phyloP scores from a whole-genome alignment of 2,329 filamentous ascomycete genomes.

The Arthrobotrys sphaeroides region DNA sequence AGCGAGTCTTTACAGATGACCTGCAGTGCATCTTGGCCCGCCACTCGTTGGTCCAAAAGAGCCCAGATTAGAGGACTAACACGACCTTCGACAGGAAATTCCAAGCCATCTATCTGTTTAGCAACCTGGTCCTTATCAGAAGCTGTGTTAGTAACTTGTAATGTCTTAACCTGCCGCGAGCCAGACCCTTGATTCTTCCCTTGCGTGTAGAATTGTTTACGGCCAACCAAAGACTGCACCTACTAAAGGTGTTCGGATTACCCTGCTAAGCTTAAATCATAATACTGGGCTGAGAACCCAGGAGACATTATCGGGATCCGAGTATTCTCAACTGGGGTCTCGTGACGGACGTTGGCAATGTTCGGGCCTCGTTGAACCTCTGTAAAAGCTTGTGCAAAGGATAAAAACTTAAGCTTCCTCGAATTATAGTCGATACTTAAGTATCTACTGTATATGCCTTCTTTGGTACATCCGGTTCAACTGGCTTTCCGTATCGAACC shows the following conservation, averaged over 20 bases:
- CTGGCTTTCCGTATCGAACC: background rate
- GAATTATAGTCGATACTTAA: background rate
- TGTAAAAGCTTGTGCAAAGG: background rate
- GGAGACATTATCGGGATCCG: background rate
- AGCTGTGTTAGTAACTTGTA: background rate
- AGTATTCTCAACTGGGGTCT: background rate
- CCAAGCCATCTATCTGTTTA: background rate
- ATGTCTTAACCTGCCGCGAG: background rate
- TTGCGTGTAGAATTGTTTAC: background rate
- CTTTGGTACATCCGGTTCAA: background rate
- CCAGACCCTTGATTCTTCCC: background rate
- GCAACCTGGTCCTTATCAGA: background rate
- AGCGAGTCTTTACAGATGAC: conserved; percentile 36
- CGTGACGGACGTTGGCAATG: background rate
- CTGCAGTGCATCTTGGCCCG: conserved; percentile 29
- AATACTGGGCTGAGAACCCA: background rate
- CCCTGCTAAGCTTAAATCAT: conserved; percentile 24
- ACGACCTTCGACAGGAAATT: background rate
- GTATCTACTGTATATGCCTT: background rate
- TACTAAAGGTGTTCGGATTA: conserved; percentile 44
- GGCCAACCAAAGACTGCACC: conserved; percentile 16
- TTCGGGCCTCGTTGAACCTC: background rate
- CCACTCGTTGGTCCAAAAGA: background rate
- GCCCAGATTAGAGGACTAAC: background rate
- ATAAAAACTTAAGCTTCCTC: background rate